phyloP scores from a whole-genome alignment of 2,329 filamentous ascomycete genomes.

The Microdochium nivale region DNA sequence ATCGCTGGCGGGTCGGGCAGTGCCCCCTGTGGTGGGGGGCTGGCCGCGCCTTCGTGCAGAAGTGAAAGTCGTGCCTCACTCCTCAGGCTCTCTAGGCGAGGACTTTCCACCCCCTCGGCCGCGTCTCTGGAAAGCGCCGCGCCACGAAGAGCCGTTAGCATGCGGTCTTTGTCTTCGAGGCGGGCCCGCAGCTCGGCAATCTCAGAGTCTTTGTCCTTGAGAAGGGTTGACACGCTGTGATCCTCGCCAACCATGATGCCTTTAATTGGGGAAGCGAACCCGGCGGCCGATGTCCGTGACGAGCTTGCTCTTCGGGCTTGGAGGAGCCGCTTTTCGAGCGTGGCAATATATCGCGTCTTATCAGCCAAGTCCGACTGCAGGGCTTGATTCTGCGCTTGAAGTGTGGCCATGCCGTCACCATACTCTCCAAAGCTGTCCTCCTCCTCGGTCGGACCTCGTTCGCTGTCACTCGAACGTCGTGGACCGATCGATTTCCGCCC shows the following conservation, averaged over 20 bases:
- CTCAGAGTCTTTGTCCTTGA: slow-evolving; percentile 87
- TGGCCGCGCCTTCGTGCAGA: slow-evolving; percentile 20
- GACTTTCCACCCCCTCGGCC: slow-evolving; percentile 46
- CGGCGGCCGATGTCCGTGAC: slow-evolving; percentile 73
- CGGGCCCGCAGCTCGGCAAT: slow-evolving; percentile 84
- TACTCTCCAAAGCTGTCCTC: slow-evolving; percentile 73
- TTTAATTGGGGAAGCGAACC: slow-evolving; percentile 52
- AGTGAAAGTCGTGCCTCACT: slow-evolving; percentile 18
- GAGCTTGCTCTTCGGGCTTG: slow-evolving; percentile 88
- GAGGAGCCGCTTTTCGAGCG: slow-evolving; percentile 82
- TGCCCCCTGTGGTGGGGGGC: slow-evolving; percentile 20
- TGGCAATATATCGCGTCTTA: slow-evolving; percentile 93
- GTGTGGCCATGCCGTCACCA: slow-evolving; percentile 75
- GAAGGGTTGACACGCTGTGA: slow-evolving; percentile 59
- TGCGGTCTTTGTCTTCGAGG: slow-evolving; percentile 89
- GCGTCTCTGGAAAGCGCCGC: slow-evolving; percentile 80
- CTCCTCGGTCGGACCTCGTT: slow-evolving; percentile 39
- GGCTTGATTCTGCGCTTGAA: slow-evolving; percentile 81
- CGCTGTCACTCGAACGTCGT: slow-evolving; percentile 32
- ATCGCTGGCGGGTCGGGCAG: slow-evolving; percentile 18
- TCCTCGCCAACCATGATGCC: slow-evolving; percentile 69
- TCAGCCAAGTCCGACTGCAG: slow-evolving; percentile 92
- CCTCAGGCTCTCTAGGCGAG: background rate
- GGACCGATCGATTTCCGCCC: slow-evolving; percentile 42
- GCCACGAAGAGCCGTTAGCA: slow-evolving; percentile 78